Percentiles rank a stretch among this genome's conserved stretches.
phyloP scores from a whole-genome alignment of 116 monocot genomes.

The Dioscorea cayenensis region DNA sequence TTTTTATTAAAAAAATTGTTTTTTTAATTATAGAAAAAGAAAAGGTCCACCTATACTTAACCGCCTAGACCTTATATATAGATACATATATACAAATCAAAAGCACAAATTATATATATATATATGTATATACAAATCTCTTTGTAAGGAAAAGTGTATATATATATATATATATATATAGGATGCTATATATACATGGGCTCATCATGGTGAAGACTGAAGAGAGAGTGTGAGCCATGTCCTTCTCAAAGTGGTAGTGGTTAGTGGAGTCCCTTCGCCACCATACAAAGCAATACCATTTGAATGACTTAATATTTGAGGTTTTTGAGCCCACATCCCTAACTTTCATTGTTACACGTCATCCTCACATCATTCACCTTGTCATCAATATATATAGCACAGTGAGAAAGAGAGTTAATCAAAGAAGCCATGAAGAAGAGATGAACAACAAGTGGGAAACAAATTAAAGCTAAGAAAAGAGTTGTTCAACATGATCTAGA shows the following conservation, averaged over 20 bases:
- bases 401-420: background rate
- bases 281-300: background rate
- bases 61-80: too few relatives aligned
- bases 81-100: too few relatives aligned
- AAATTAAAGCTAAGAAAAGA: background rate
- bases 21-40: too few relatives aligned
- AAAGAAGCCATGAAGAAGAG: background rate
- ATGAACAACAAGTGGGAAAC: background rate
- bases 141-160: too few relatives aligned
- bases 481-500: background rate
- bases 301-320: background rate
- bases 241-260: background rate
- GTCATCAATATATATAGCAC: slow-evolving; percentile 8
- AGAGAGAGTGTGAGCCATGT: background rate
- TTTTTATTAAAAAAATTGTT: too few relatives aligned
- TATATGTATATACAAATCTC: too few relatives aligned
- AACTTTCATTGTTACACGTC: slow-evolving; percentile 1
- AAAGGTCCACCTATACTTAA: too few relatives aligned
- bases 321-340: too few relatives aligned
- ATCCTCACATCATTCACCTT: slow-evolving; percentile 9
- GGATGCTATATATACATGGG: background rate
- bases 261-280: background rate
- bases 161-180: background rate
- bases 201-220: background rate
- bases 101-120: too few relatives aligned